Base-by-base conservation (phyloP, 495 filamentous ascomycete genomes). In the Usnea hakonensis region DNA sequence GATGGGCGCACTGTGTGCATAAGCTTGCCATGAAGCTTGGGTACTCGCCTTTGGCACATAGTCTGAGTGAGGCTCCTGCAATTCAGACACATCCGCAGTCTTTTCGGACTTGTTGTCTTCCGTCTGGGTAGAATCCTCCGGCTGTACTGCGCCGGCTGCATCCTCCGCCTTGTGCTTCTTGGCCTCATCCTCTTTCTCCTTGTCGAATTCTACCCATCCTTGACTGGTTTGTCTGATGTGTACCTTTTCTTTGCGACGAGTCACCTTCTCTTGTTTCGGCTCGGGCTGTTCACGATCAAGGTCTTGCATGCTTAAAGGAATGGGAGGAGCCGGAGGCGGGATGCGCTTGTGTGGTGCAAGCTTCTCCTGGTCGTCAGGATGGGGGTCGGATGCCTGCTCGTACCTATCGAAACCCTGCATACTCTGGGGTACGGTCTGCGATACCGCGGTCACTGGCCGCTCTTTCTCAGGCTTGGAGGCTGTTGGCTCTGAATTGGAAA, bases 1-100 rank as follows among this genome's bases (percentile, higher is more conserved):
- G 9, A 23, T 55, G 43, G 13, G 11, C 44, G 41, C 41, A 52
- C n/a, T 21, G 38, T 43, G 9, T 19, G 64, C 64, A 37, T 57
- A 65, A 14, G 58, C 58, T 23, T 58, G 52, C 64, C 64, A 65
- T 23, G 52, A 55, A 14, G 64, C 57, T 37, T 57, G 40, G 9
- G 40, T 56, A n/a, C 60, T 57, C 13, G 40, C 1, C 36, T 50
- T 40, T n/a, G 60, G 52, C 21, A 40, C 36, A 57, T 57, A 28
- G n/a, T 46, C 32, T 44, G 60, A 17, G n/a, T 37, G 14, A 14
- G 33, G 9, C 43, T 38, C 4, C 2, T 41, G 2, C 5, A n/a
- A 32, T 38, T 28, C 14, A 3, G 21, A 5, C 28, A 14, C 6
- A 36, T 37, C 3, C 2, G 6, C 17, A 46, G 13, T 30, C 14